These are phyloP conservation scores for Staphylotrichum tortipilum DNA, from an alignment of 495 filamentous ascomycete genomes.

Conservation along the genomic window DNA sequence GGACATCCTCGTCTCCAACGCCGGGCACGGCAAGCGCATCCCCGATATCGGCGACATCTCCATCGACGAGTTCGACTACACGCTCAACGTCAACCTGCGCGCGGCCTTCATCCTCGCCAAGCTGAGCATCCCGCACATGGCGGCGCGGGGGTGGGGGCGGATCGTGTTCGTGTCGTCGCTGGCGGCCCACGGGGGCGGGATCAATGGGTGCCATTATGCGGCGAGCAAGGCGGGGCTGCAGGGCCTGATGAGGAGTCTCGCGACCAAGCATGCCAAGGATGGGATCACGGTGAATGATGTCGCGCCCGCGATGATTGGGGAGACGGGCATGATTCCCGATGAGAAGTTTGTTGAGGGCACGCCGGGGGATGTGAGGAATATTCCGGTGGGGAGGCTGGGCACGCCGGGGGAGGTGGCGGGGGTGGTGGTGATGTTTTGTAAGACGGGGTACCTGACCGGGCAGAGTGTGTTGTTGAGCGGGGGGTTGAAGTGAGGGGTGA, in stretches of 20 bases:
- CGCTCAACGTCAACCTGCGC: conserved; percentile 55
- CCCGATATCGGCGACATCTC: conserved; percentile 30
- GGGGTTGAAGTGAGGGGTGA: conserved; percentile 35
- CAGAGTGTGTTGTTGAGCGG: conserved; percentile 52
- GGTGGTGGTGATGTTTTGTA: conserved; percentile 57
- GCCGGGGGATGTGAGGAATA: conserved; percentile 41
- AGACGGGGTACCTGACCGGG: conserved; percentile 62
- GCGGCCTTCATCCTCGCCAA: conserved; percentile 59
- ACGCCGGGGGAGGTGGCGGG: conserved; percentile 60
- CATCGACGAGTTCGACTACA: conserved; percentile 59
- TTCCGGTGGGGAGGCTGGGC: conserved; percentile 57
- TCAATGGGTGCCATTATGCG: conserved; percentile 64
- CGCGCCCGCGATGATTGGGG: conserved; percentile 65
- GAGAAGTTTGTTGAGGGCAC: conserved; percentile 39
- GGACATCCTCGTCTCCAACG: conserved; percentile 53
- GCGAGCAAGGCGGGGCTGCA: conserved; percentile 56
- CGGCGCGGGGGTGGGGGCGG: conserved; percentile 52
- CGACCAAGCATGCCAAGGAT: conserved; percentile 49
- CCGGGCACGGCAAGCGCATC: conserved; percentile 28
- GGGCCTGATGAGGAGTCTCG: conserved; percentile 58
- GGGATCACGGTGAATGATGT: conserved; percentile 71
- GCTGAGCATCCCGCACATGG: conserved; percentile 57
- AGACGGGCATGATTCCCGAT: conserved; percentile 58
- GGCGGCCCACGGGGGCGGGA: conserved; percentile 55
- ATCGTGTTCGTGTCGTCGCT: conserved; percentile 63